Conservation (phyloP, 148 eudicot genomes). For the Diospyros kaki region DNA sequence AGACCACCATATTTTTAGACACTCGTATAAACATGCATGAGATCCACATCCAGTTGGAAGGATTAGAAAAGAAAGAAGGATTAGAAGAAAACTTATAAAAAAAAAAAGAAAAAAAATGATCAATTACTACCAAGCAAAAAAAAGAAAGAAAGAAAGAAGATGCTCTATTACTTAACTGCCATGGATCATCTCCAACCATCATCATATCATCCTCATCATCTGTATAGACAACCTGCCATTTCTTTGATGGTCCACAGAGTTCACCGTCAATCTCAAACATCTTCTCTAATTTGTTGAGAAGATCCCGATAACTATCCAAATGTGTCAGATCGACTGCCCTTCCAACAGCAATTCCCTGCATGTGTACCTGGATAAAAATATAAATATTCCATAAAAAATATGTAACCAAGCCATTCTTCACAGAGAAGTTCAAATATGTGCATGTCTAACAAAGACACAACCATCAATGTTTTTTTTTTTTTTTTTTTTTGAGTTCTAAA, state of each 20-base stretch:
- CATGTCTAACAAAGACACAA: neutral
- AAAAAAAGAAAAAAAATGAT: neutral
- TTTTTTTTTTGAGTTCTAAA: neutral
- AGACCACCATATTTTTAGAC: no score
- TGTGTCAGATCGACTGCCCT: constrained; percentile 81
- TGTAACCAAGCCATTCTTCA: neutral
- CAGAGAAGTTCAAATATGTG: no score
- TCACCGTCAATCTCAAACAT: constrained; percentile 83
- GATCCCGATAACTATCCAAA: constrained; percentile 62
- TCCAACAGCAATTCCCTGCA: constrained; percentile 96
- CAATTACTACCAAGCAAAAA: neutral
- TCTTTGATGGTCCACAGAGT: constrained; percentile 58
- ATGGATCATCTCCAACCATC: constrained; percentile 99
- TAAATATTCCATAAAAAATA: neutral
- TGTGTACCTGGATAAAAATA: constrained; percentile 64
- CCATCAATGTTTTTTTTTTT: neutral
- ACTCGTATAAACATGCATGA: no score
- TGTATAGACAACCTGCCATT: constrained; percentile 91
- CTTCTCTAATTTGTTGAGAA: constrained; percentile 67
- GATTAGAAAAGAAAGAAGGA: no score
- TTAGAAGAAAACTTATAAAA: neutral
- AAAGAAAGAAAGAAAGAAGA: neutral
- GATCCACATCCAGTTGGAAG: no score
- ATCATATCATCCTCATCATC: constrained; percentile 92
- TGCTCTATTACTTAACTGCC: constrained; percentile 67